Conservation (phyloP, 1,284 basidiomycete genomes). For the Cutaneotrichosporon mucoides region DNA sequence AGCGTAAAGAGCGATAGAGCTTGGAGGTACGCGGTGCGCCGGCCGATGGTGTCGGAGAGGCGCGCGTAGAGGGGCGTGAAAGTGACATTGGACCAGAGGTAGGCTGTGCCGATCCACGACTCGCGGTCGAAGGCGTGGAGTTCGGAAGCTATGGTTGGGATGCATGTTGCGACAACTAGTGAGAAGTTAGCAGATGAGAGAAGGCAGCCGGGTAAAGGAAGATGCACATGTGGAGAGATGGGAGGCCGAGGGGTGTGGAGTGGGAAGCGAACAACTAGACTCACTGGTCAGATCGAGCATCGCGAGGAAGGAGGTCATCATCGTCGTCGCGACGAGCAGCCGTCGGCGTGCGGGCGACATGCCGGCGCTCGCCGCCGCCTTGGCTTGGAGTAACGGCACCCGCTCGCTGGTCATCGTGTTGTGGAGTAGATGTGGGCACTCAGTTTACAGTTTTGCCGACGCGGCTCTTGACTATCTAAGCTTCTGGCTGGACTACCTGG, state of each 20-base stretch:
- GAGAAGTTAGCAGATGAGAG: too few species aligned
- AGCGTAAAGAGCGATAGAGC: conserved; percentile 27
- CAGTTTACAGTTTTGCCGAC: neutral
- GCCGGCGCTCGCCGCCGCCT: too few species aligned
- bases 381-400: conserved; percentile 14
- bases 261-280: too few species aligned
- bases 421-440: neutral
- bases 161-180: conserved; percentile 35
- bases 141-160: conserved; percentile 30
- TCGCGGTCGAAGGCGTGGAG: conserved; percentile 26
- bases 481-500: too few species aligned
- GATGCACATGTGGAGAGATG: too few species aligned
- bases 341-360: conserved; percentile 10
- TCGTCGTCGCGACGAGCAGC: conserved; percentile 23
- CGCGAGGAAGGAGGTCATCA: conserved; percentile 25
- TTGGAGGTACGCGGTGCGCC: conserved; percentile 22
- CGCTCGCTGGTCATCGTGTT: conserved; percentile 10
- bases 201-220: too few species aligned
- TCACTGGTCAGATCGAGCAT: conserved; percentile 29
- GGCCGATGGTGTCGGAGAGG: conserved; percentile 28
- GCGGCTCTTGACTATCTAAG: too few species aligned
- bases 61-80: conserved; percentile 35
- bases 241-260: too few species aligned
- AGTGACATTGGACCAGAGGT: conserved; percentile 30
- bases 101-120: conserved; percentile 35